Evolutionary conservation across 495 filamentous ascomycete species (phyloP).

Genomic region (Penicillium psychrofluorescens): DNA sequence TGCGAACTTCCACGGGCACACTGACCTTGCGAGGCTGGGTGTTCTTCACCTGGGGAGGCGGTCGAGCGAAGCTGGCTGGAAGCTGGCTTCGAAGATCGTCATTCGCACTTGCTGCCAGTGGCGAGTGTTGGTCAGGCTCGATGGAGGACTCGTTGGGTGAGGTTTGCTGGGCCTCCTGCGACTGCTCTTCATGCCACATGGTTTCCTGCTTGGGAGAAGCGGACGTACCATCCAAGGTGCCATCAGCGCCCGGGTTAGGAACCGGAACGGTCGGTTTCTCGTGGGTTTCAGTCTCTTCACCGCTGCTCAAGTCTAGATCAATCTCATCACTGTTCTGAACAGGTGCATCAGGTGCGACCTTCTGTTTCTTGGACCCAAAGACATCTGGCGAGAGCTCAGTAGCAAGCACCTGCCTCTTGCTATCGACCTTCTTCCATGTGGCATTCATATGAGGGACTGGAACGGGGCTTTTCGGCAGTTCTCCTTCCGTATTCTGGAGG

Average conservation of each 20-base stretch:
- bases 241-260: background rate
- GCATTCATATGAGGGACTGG: background rate
- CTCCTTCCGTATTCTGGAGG: background rate
- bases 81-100: conserved; percentile 54
- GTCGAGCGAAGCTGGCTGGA: conserved; percentile 54
- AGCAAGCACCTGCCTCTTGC: conserved; percentile 3
- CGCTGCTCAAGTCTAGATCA: conserved; percentile 48
- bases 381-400: background rate
- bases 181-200: no score
- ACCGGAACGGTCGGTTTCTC: no score
- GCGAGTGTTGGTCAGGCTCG: background rate
- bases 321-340: conserved; percentile 45
- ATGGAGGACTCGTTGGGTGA: no score
- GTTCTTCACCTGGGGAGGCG: conserved; percentile 9
- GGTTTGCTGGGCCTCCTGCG: no score
- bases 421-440: conserved; percentile 7
- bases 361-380: conserved; percentile 17
- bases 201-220: background rate
- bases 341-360: conserved; percentile 5
- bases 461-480: background rate
- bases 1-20: conserved; percentile 4
- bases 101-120: background rate
- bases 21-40: no score
- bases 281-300: background rate
- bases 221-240: background rate